Evolutionary conservation across 176 grass and related monocot species (phyloP), one percentile per base, ranked within the genome.

Genomic region (Carex parvula): DNA sequence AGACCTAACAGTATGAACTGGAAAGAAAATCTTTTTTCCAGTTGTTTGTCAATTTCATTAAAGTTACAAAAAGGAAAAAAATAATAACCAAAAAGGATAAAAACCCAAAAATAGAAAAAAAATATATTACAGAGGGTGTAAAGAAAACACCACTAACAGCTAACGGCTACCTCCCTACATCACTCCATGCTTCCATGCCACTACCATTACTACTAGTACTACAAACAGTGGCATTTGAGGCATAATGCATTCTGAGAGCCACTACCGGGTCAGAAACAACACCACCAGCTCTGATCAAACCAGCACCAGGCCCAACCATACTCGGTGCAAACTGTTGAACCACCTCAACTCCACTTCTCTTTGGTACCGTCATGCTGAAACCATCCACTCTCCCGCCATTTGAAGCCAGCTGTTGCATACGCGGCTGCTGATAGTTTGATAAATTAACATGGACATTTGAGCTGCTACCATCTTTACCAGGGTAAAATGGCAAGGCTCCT

Each of bases 181-280:
- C 75, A 41, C 83, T 58, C 85, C 81, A 87, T 37, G 81, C 65
- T 64, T 81, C 86, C 59, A 58, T 78, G 17, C 84, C 83, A 65
- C 52, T 83, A 53, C 69, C 48, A 39, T 22, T 42, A 60, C 80
- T 70, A 9, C 77, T n/a, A n/a, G n/a, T 57, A 60, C 77, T 77
- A n/a, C 59, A 81, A 15, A 62, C 60, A 6, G 60, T 81, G 3
- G 59, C 33, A 64, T 62, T 81, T 18, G 89, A 69, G 66, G 82
- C 52, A 88, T 82, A 91, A 69, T 79, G 86, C 89, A 91, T 78
- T 64, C 83, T 91, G 2, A 88, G 48, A 55, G 86, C 83, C 9
- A 77, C 79, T 58, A 91, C 86, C 0, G 89, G 89, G 60, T 89
- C 87, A 54, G 87, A 85, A 63, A 89, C 65, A 60, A 76, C 86